Evolutionary conservation across 352 stramenopile genomes (phyloP), one percentile per base, ranked within the genome.

Genomic region (Pythium guiyangense): DNA sequence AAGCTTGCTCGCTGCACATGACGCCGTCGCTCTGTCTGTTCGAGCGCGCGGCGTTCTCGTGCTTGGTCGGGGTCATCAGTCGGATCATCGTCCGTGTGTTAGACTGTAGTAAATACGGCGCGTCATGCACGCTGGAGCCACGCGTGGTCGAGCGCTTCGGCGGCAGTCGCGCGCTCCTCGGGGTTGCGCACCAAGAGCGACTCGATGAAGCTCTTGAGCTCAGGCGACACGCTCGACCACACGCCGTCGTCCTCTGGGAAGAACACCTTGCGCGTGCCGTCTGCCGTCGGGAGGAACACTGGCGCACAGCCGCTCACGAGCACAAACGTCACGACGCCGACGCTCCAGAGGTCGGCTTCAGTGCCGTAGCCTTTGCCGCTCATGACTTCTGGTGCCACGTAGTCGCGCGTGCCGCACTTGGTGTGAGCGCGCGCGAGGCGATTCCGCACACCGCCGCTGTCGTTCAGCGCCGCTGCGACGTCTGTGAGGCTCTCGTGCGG

Each of bases 271-370:
- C 80, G 84, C 35, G 79, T 80, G 31, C 79, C 82, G 15, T 90
- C 76, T 2, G 62, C 60, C 0, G 74, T 69, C 2, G 80, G 80
- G 17, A 90, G 58, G 52, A 91, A 93, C 62, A 90, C 78, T 0
- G 84, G 84, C 27, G 84, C 84, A 44, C 70, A 91, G 10, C 86
- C 93, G 26, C 73, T 94, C 18, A 97, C 63, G 26, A 97, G 64
- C 43, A 97, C 84, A 55, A 92, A 97, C 26, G 92, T 88, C 34
- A 98, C 93, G 15, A 96, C 90, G 34, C 92, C 92, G 18, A 97
- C 80, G 60, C 86, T 97, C 90, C 90, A 98, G 62, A 97, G 88
- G 59, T 98, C 94, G 8, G 92, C 94, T 50, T 96, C 91, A 25
- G 92, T 88, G 69, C 96, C 92, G 63, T 98, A 98, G 27, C 86